These are phyloP conservation scores for Entophlyctis luteolus DNA, from an alignment of 192 early-diverging fungal genomes.

Conservation along the genomic window DNA sequence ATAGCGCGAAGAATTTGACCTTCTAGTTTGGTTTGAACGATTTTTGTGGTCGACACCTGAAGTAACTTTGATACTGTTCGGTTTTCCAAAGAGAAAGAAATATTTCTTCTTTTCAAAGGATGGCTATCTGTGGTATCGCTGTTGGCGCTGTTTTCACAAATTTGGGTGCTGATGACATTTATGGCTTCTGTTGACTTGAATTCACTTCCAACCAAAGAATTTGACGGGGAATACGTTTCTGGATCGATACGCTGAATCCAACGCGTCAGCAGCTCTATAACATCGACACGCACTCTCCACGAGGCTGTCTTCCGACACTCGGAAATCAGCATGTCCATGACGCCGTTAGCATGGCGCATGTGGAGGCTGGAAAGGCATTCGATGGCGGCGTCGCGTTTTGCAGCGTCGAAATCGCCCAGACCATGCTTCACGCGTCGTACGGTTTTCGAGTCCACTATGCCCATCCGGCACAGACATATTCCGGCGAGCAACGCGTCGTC, in stretches of 20 bases:
- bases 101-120: too few species aligned
- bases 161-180: too few species aligned
- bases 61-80: too few species aligned
- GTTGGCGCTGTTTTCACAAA: too few species aligned
- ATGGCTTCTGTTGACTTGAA: too few species aligned
- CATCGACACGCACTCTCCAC: constrained; percentile 46
- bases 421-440: constrained; percentile 28
- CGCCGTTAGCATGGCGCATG: constrained; percentile 22
- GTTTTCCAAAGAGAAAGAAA: too few species aligned
- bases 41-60: too few species aligned
- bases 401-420: constrained; percentile 34
- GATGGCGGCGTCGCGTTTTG: constrained; percentile 14
- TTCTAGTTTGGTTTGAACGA: not conserved
- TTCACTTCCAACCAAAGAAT: too few species aligned
- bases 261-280: constrained; percentile 32
- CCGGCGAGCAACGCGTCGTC: constrained; percentile 39
- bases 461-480: constrained; percentile 27
- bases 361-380: constrained; percentile 23
- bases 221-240: not conserved
- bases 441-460: constrained; percentile 29
- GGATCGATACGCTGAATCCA: constrained; percentile 36
- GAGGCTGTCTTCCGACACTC: constrained; percentile 23
- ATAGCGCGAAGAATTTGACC: constrained; percentile 20
- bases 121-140: too few species aligned
- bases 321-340: constrained; percentile 32